phyloP scores from a whole-genome alignment of 495 filamentous ascomycete genomes.

The Penicillium samsonianum region DNA sequence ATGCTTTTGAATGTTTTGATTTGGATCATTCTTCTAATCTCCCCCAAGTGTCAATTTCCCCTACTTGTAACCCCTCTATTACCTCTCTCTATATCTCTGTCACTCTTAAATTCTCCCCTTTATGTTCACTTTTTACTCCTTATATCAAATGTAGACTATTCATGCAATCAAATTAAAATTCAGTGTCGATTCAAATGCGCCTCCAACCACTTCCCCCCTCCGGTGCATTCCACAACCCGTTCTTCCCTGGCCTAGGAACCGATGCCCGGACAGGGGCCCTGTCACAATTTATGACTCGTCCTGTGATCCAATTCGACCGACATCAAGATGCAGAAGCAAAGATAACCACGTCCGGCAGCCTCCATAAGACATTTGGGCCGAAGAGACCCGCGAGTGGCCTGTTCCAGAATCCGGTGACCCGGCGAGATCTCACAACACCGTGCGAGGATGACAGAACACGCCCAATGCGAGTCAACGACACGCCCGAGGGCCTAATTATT shows the following conservation, averaged over 20 bases:
- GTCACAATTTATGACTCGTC: slow-evolving; percentile 25
- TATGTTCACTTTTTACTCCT: neutral
- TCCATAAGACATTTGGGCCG: slow-evolving; percentile 36
- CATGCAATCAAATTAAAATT: slow-evolving; percentile 2
- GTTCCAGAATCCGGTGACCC: slow-evolving; percentile 39
- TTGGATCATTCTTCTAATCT: neutral
- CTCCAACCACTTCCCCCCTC: slow-evolving; percentile 24
- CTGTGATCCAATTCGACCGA: slow-evolving; percentile 28
- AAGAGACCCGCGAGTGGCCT: slow-evolving; percentile 31
- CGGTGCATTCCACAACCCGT: slow-evolving; percentile 32
- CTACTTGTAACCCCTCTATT: neutral
- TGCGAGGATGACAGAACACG: slow-evolving; percentile 30
- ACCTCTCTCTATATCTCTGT: neutral
- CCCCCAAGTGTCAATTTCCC: neutral
- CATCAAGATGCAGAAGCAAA: slow-evolving; percentile 26
- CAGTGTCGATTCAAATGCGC: slow-evolving; percentile 10
- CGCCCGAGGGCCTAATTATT: slow-evolving; percentile 17
- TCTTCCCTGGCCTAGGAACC: slow-evolving; percentile 27
- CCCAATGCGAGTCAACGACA: slow-evolving; percentile 21
- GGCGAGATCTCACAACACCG: slow-evolving; percentile 33
- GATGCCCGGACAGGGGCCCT: slow-evolving; percentile 25
- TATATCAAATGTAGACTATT: neutral
- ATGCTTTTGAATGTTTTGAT: neutral
- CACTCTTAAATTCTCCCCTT: neutral
- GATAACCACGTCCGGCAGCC: slow-evolving; percentile 29